Base-by-base conservation (phyloP, 805 yeast species). In the Saccharomyces mikatae region DNA sequence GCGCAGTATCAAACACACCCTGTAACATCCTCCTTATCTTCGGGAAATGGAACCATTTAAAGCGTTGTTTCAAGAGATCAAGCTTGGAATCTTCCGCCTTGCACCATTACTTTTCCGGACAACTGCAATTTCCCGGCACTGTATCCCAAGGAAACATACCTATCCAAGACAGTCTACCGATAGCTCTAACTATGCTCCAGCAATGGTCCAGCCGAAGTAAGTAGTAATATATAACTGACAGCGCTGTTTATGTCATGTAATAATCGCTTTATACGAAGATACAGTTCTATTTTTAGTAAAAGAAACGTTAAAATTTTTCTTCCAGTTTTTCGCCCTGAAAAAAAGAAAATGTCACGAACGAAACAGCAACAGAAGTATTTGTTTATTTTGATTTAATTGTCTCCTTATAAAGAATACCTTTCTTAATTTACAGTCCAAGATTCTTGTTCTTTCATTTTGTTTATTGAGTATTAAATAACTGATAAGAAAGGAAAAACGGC, bases 61-160 rank as follows among this genome's bases (percentile, higher is more conserved):
- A 75, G 48, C 60, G 60, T 10, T 72, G 84, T n/a, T 87, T 87
- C 57, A 65, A 74, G 26, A 66, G 67, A 29, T 89, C 83, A 54
- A 71, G 72, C 46, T 69, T 69, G 17, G 76, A 71, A 53, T 79
- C 84, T 6, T 74, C 74, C 0, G 74, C 74, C 46, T 81, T 84
- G 1, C 71, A 76, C 13, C 85, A 82, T 57, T 77, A 89, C 74
- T 86, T 89, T 66, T 96, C 89, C 68, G 83, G 85, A 2, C 74
- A 77, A 54, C 51, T 81, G 27, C 63, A 64, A 6, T 76, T 86
- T 8, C 85, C 87, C 1, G 66, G 71, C 0, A 80, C 85, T 0
- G 77, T 80, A 9, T 68, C 69, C n/a, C 62, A 58, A 30, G 72
- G 71, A 6, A 56, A 60, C 50, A 46, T 67, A 0, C 74, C 86